phyloP scores from a whole-genome alignment of 352 stramenopile species.

The Aphanomyces cochlioides region DNA sequence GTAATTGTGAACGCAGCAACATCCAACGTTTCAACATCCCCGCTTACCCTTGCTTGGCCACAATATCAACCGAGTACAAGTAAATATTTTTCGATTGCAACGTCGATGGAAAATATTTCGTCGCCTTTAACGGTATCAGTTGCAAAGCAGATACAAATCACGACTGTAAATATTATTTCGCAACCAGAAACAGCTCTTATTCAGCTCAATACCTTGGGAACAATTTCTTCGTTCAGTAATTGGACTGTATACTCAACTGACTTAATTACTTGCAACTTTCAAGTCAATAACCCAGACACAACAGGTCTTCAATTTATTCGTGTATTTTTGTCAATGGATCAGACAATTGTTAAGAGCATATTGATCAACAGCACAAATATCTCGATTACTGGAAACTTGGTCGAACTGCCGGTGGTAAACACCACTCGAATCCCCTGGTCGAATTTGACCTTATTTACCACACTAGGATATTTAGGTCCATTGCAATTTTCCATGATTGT shows the following conservation, averaged over 20 bases:
- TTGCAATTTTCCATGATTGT: neutral
- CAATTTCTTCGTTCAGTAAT: neutral
- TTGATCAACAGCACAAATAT: neutral
- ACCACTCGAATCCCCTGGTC: neutral
- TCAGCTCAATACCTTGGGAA: neutral
- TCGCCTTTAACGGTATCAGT: neutral
- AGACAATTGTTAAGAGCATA: neutral
- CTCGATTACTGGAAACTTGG: neutral
- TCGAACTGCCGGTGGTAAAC: neutral
- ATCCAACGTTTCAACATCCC: neutral
- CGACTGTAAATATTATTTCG: neutral
- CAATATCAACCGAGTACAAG: neutral
- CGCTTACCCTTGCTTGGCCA: neutral
- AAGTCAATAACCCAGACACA: constrained; percentile 6
- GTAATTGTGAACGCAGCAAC: constrained; percentile 1
- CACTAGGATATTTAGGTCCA: neutral
- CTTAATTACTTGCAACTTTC: neutral
- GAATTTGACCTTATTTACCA: neutral
- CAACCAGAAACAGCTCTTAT: neutral
- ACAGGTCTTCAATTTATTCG: neutral
- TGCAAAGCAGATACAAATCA: neutral
- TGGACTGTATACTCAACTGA: constrained; percentile 4
- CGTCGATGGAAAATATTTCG: neutral
- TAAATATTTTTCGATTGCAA: neutral
- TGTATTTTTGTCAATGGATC: neutral